A percentile compares a stretch with the other conserved stretches of the same genome.
Evolutionary conservation across 208 protist genomes (phyloP).

Genomic region (Trypanosomatidae sp.): DNA sequence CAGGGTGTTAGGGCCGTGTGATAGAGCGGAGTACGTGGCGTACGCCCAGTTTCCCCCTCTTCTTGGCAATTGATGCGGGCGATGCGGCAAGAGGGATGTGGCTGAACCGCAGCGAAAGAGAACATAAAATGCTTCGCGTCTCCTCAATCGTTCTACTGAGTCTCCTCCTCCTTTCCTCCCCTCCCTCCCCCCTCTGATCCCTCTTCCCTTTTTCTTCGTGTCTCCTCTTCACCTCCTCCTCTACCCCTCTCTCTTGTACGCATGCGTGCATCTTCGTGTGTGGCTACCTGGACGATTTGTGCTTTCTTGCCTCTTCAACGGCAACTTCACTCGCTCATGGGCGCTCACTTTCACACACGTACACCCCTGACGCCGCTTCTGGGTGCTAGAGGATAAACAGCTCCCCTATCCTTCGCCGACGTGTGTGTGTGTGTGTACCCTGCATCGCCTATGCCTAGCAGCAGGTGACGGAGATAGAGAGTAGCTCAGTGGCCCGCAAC

Average conservation of each 20-base stretch:
- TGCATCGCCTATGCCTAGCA: background rate
- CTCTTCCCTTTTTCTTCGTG: background rate
- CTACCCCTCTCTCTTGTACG: background rate
- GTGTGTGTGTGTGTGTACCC: background rate
- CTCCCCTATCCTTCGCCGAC: background rate
- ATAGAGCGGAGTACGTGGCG: background rate
- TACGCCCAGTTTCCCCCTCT: background rate
- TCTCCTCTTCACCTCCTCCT: background rate
- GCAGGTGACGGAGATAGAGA: background rate
- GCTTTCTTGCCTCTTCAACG: background rate
- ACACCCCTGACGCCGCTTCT: background rate
- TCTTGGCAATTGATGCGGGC: background rate
- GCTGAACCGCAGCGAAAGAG: background rate
- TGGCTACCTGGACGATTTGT: background rate
- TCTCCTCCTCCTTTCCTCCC: background rate
- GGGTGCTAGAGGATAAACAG: background rate
- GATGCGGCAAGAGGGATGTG: background rate
- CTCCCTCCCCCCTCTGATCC: background rate
- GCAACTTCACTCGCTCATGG: background rate
- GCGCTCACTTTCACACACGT: background rate
- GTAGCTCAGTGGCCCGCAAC: background rate
- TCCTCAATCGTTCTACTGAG: background rate
- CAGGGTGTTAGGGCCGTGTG: background rate
- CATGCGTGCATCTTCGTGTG: background rate
- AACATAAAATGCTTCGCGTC: background rate